Base-by-base conservation (phyloP, 2,329 filamentous ascomycete species). In the Penicillium digitatum region DNA sequence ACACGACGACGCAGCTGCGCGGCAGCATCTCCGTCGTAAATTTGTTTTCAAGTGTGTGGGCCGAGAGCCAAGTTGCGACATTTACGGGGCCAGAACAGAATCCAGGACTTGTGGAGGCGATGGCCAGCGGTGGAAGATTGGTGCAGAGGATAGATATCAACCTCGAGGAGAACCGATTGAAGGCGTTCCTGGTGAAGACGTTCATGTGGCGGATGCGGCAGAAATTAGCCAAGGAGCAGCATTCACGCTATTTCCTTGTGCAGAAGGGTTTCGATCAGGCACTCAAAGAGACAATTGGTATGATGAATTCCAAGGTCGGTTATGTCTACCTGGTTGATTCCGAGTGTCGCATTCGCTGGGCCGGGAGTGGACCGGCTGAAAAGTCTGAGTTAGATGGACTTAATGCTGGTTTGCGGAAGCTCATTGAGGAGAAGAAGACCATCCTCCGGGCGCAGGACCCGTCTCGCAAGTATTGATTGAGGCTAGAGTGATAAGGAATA, bases 241-340 rank as follows among this genome's bases (percentile, higher is more conserved):
- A 84, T 72, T 74, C 72, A 22, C 76, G 76, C 54, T 86, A 85
- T 63, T 87, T 87, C 65, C 72, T 86, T 52, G 78, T 87, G 18
- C 75, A 79, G 56, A 81, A 77, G 57, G 83, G 83, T 2, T 74
- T 87, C 22, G 78, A 74, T 14, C 80, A 84, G 46, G 71, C 76
- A 18, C 75, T 86, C 38, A 78, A 81, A 61, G 82, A 85, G 66
- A 78, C 81, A 5, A 81, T 87, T 65, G 84, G 83, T 5, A 72
- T 95, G 69, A 77, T 95, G 69, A 99, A 99, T 74, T 86, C 85
- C 62, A 95, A 92, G 74, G 93, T 96, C 32, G 93, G 92, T 35
- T 97, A 96, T 75, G 87, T 92, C 5, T 99, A 96, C 74, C 80
- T 99, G 45, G 80, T 99, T 55, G 94, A 99, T 71, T 80, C 86